These are phyloP conservation scores for Knoxdaviesia capensis DNA, from an alignment of 2,329 filamentous ascomycete genomes.

Conservation along the genomic window DNA sequence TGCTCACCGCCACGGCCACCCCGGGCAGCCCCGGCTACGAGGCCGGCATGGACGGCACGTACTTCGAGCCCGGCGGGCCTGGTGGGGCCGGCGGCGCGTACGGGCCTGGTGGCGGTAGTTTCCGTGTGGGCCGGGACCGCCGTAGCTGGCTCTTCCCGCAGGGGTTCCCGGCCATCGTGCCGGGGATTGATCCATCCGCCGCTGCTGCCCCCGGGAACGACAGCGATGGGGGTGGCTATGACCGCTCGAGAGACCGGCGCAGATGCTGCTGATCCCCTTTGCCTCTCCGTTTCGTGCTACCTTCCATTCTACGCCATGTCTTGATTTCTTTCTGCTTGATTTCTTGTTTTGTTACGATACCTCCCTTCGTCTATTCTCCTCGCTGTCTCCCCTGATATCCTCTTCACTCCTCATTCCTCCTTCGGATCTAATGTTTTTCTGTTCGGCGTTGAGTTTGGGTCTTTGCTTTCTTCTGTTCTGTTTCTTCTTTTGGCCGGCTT, in stretches of 20 bases:
- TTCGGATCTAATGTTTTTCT: not conserved
- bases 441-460: constrained; percentile 2
- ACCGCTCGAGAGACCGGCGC: constrained; percentile 4
- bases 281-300: not conserved
- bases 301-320: not conserved
- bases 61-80: constrained; percentile 28
- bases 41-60: constrained; percentile 22
- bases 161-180: constrained; percentile 27
- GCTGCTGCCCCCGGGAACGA: constrained; percentile 7
- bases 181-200: too few species aligned
- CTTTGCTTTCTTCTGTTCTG: not conserved
- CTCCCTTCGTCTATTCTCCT: not conserved
- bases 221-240: constrained; percentile 19
- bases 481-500: not conserved
- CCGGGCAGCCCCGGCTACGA: constrained; percentile 27
- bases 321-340: not conserved
- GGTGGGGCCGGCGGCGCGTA: constrained; percentile 9
- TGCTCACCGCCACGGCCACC: constrained; percentile 31
- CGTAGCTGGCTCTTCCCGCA: constrained; percentile 39
- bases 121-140: constrained; percentile 35
- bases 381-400: not conserved
- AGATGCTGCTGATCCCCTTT: constrained; percentile 9
- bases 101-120: constrained; percentile 18
- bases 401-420: not conserved
- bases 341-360: not conserved